Evolutionary conservation across 2,329 filamentous ascomycete species (phyloP), one percentile per base, ranked within the genome.

Genomic region (Colletotrichum tropicicola): DNA sequence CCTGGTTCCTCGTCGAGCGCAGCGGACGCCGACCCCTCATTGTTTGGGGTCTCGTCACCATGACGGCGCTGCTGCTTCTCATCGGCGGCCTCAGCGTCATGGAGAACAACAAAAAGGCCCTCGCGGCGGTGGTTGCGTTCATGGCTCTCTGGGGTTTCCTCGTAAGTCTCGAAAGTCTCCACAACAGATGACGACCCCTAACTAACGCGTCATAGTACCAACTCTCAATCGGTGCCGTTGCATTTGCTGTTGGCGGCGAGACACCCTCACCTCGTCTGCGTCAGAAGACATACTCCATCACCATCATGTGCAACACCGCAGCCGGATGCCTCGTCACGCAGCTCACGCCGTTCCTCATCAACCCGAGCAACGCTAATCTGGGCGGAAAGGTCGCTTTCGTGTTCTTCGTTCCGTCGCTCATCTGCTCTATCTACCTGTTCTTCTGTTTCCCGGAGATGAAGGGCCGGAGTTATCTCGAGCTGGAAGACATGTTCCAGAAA

Each of bases 121-220:
- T 63, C 3, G 13, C 45, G 47, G 60, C 41, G 1, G 27, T 64
- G 27, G 60, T 59, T 1, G 60, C 60, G 1, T 39, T 64, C 2
- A 64, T 64, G 60, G 54, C 60, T 3, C 17, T 64, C 10, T 64
- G 60, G 54, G 60, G 60, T 8, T 64, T 58, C 23, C 28, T 64
- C 5, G 60, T 54, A 25, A 53, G 60, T 64, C 4, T n/a, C 37
- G 90, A 92, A 0, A 88, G 90, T 0, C 80, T 85, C 0, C 70
- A 77, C 0, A 83, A 92, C 71, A 81, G 85, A 7, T 73, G 84
- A 27, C 76, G 87, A 67, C 88, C 85, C 91, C 4, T 51, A 9
- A 51, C 30, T 35, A 4, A 12, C 2, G 2, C 5, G n/a, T 27
- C 12, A 15, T 17, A 65, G 61, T 65, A 43, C 27, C 61, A 65